Evolutionary conservation across 2,329 filamentous ascomycete genomes (phyloP).

Genomic region (Colletotrichum sp.): DNA sequence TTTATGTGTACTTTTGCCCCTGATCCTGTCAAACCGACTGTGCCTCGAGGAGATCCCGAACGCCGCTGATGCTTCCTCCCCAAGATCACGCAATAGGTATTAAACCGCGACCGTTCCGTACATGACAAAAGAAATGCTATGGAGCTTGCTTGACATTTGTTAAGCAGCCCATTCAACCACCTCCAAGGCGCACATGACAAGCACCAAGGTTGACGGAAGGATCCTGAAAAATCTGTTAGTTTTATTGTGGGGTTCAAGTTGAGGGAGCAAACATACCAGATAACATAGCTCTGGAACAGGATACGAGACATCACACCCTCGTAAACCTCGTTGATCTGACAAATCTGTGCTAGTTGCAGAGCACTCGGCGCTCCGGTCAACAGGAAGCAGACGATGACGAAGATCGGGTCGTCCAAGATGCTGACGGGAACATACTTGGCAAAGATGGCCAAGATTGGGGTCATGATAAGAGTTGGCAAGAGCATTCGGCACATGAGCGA

Average conservation of each 20-base stretch:
- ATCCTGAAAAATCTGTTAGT: conserved; percentile 65
- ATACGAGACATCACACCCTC: conserved; percentile 93
- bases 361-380: conserved; percentile 93
- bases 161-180: conserved; percentile 83
- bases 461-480: conserved; percentile 90
- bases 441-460: conserved; percentile 82
- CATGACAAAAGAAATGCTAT: not conserved
- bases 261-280: conserved; percentile 70
- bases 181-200: conserved; percentile 91
- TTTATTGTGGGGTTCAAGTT: not conserved
- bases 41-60: not conserved
- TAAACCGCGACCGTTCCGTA: not conserved
- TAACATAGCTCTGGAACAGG: conserved; percentile 94
- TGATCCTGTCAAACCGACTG: not conserved
- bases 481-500: conserved; percentile 90
- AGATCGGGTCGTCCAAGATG: conserved; percentile 97
- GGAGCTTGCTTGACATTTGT: not conserved
- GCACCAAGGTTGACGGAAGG: conserved; percentile 85
- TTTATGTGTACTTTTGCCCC: not conserved
- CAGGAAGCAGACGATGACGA: conserved; percentile 96
- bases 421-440: conserved; percentile 92
- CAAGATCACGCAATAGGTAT: not conserved
- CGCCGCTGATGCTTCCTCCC: not conserved
- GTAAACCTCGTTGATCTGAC: conserved; percentile 96
- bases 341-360: conserved; percentile 95